Base-by-base conservation (phyloP, 2,329 filamentous ascomycete genomes). In the Hypomyces perniciosus region DNA sequence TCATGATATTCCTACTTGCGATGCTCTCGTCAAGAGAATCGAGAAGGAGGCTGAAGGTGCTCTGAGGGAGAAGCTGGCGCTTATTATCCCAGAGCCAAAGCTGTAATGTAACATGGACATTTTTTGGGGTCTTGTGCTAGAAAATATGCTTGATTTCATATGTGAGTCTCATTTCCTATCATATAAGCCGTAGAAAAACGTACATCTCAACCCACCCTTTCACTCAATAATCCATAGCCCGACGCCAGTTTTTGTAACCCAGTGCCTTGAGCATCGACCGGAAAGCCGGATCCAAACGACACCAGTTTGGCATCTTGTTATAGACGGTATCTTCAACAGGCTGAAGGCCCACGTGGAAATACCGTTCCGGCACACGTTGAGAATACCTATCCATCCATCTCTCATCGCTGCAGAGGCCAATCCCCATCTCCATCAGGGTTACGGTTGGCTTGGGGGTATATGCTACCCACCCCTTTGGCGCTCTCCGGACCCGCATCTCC, bases 1-100 rank as follows among this genome's bases (percentile, higher is more conserved):
- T 55, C 83, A 92, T 60, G 88, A 93, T 61, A 88, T 91, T 49
- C 87, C 87, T 7, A 88, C 85, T 0, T 92, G 88, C 63, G 78
- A 79, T 43, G 83, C 72, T 1, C 72, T 93, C 28, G 72, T 90
- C 8, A 74, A 74, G 59, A 79, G 88, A 51, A 91, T 93, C 60
- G 87, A 91, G 73, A 83, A 76, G 65, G 88, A 92, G 67, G 88
- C 88, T 0, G 78, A 86, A 64, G 76, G 80, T 51, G 76, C 85
- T 4, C 71, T 91, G 56, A 77, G 71, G 61, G 79, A 82, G 62
- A 80, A 79, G 54, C 72, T 78, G 47, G 66, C 74, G 28, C 70
- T 88, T 45, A 71, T 83, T 54, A 72, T 72, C 46, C 71, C 78
- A 5, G 67, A 75, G 53, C 76, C 81, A 57, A 88, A 86, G 72